phyloP scores from a whole-genome alignment of 2,329 filamentous ascomycete genomes.

The Fusarium oxysporum region DNA sequence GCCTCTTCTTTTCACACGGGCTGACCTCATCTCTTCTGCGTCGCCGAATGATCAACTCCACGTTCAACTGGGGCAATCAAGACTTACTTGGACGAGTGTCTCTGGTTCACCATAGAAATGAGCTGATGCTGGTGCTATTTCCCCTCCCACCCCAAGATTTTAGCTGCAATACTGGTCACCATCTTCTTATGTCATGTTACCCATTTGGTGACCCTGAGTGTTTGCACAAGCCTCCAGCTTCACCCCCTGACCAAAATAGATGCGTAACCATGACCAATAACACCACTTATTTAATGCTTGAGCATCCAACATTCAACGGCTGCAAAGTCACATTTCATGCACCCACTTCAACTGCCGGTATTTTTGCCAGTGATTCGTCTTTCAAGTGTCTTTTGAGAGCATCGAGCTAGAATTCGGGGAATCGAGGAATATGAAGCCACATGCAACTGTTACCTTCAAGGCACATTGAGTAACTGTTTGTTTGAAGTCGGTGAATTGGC shows the following conservation, averaged over 20 bases:
- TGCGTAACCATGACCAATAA: conserved; percentile 28
- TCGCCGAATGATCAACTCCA: conserved; percentile 7
- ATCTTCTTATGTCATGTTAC: conserved; percentile 9
- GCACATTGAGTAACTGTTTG: conserved; percentile 21
- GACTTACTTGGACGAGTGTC: conserved; percentile 11
- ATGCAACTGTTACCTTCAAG: conserved; percentile 22
- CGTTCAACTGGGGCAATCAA: neutral
- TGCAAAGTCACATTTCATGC: conserved; percentile 19
- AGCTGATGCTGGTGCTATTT: conserved; percentile 33
- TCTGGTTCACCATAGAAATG: conserved; percentile 32
- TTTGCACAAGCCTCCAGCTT: conserved; percentile 21
- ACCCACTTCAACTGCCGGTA: conserved; percentile 40
- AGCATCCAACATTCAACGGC: conserved; percentile 18
- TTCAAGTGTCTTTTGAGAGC: conserved; percentile 12
- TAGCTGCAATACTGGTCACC: neutral
- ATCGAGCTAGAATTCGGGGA: neutral
- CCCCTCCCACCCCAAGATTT: conserved; percentile 15
- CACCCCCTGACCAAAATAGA: conserved; percentile 23
- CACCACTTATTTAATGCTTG: conserved; percentile 4
- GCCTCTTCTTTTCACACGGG: conserved; percentile 7
- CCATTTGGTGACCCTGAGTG: conserved; percentile 7
- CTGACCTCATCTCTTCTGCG: conserved; percentile 2
- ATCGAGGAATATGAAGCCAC: conserved; percentile 9
- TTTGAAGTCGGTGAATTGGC: conserved; percentile 12
- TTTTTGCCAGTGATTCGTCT: conserved; percentile 9